Base-by-base conservation (phyloP, 441 rosid genomes). In the Mallotus japonicus region DNA sequence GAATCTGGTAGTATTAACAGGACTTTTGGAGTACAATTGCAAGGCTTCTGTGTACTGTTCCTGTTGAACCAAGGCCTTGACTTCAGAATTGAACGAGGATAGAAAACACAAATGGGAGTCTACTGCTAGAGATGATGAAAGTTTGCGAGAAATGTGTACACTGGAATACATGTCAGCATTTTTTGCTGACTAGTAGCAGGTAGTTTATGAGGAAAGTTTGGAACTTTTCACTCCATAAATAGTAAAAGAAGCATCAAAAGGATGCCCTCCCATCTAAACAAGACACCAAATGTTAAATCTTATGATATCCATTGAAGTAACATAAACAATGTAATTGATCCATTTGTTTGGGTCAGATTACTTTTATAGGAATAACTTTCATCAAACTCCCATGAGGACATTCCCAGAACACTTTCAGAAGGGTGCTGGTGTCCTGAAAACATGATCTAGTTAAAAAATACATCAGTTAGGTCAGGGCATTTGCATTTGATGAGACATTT, bases 21-120 rank as follows among this genome's bases (percentile, higher is more conserved):
- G 80, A 72, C 78, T 79, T 72, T 72, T 71, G 28, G 89, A 78
- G 82, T 82, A 87, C 44, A 84, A 57, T 61, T 82, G 73, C 68
- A 90, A 83, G 78, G 92, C 95, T 70, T 85, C 80, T 37, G 71
- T 19, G 83, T 78, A 76, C 49, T 64, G 85, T 49, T 84, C 84
- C 73, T 70, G 86, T 34, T 80, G 81, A 75, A 86, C 73, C 24
- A 83, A 75, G n/a, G 17, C 10, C 22, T 32, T 15, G 83, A 87
- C 86, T 72, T 76, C 67, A 64, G 83, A 81, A 69, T 77, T 75
- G 62, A 83, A 12, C 1, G 54, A 63, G 74, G 81, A 8, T 42
- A 72, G 54, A 17, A 77, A 24, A 28, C 78, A 32, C 61, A 15
- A 56, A 71, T 64, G 67, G 22, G 83, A 63, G 20, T 83, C 67